A percentile compares a stretch with the other conserved stretches of the same genome.
These are phyloP conservation scores for Pichia sp. DNA, from an alignment of 1,139 yeast species.

Conservation along the genomic window DNA sequence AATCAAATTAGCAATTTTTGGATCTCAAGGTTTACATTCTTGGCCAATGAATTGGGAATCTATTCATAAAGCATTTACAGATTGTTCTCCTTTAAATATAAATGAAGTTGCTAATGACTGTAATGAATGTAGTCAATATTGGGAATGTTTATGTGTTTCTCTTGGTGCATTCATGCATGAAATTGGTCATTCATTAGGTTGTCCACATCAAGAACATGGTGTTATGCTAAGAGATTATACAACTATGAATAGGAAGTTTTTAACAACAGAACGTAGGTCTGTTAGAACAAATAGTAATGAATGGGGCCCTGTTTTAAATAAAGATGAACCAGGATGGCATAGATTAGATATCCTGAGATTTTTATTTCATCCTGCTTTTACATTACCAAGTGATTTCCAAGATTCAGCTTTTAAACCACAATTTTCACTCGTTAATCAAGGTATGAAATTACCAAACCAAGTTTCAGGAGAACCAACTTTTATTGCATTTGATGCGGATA, in stretches of 20 bases:
- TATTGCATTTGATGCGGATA: slow-evolving; percentile 38
- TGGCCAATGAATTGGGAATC: slow-evolving; percentile 82
- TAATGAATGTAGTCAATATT: slow-evolving; percentile 74
- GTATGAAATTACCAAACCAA: slow-evolving; percentile 24
- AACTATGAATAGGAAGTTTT: slow-evolving; percentile 73
- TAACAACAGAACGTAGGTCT: slow-evolving; percentile 62
- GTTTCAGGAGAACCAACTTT: slow-evolving; percentile 20
- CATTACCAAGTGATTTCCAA: slow-evolving; percentile 55
- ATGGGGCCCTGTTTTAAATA: slow-evolving; percentile 44
- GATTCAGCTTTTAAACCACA: slow-evolving; percentile 27
- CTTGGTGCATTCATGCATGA: slow-evolving; percentile 95
- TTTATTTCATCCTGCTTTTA: slow-evolving; percentile 73
- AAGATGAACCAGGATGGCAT: slow-evolving; percentile 84
- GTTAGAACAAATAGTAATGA: slow-evolving; percentile 46
- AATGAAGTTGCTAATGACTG: slow-evolving; percentile 83
- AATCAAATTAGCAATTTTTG: slow-evolving; percentile 79
- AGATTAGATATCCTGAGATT: slow-evolving; percentile 72
- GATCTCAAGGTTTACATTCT: slow-evolving; percentile 85
- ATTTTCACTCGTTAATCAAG: slow-evolving; percentile 21
- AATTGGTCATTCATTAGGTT: slow-evolving; percentile 83
- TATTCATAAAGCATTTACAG: slow-evolving; percentile 62
- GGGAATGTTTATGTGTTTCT: slow-evolving; percentile 86
- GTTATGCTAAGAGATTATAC: slow-evolving; percentile 86
- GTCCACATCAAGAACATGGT: slow-evolving; percentile 88
- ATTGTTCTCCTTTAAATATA: slow-evolving; percentile 56